Evolutionary conservation across 306 rosid species (phyloP), one percentile per base, ranked within the genome.

Genomic region (Ammopiptanthus mongolicus): DNA sequence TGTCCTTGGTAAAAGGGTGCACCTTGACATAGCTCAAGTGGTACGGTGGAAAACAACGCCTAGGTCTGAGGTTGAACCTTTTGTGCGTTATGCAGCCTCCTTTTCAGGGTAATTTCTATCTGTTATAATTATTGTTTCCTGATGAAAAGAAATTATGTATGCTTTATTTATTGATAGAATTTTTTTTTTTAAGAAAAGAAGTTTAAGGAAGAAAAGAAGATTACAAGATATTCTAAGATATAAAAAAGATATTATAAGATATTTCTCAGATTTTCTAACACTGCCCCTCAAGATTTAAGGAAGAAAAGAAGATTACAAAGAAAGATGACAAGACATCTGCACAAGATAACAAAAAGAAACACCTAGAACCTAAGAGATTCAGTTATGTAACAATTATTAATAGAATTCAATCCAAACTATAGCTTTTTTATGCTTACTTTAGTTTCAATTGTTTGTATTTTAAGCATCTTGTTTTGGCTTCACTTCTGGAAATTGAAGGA

Each of bases 21-120:
- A 71, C 84, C 96, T 94, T 74, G 98, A 94, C 85, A 71, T 94
- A 80, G 95, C 97, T 76, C 98, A 94, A 87, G 88, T 94, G 82
- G 95, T 94, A 22, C 89, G 98, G 85, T 94, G 97, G 98, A 94
- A 88, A 87, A 81, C 57, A 69, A 86, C 88, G 42, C 79, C 91
- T 51, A 75, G 84, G 52, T 90, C 97, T 50, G 76, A 90, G 78
- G 81, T 91, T 65, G 95, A 94, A 82, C 96, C 98, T 71, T 75
- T 11, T 47, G 90, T 90, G 65, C 97, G 95, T 62, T 94, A 91
- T 84, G 96, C 98, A 3, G 97, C 98, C 68, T 90, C 98, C 77
- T 94, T 94, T 84, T 92, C 97, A 65, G 96, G 98, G 98, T 91
- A 91, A 64, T 62, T 75, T 74, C 77, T 80, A 80, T 11, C 53